Percentiles rank a stretch among this genome's conserved stretches.
Evolutionary conservation across 805 yeast genomes (phyloP).

Genomic region (Candida koratica): DNA sequence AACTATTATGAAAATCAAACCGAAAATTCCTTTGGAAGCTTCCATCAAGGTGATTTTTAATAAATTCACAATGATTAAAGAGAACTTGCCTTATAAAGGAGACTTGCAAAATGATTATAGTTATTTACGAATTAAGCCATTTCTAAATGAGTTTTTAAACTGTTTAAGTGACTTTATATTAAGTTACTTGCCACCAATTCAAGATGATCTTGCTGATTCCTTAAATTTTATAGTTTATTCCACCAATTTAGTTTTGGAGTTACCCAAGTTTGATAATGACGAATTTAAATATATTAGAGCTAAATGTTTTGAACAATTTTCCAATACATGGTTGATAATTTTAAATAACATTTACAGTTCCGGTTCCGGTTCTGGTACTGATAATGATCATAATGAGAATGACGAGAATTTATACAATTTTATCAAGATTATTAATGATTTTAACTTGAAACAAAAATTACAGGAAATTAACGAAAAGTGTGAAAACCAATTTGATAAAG

Average conservation of each 20-base stretch:
- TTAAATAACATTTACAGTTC: slow-evolving; percentile 26
- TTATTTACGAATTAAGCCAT: slow-evolving; percentile 65
- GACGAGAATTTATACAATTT: slow-evolving; percentile 16
- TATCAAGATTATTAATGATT: slow-evolving; percentile 30
- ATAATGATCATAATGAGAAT: slow-evolving; percentile 7
- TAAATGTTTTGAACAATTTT: slow-evolving; percentile 59
- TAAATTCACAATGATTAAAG: slow-evolving; percentile 43
- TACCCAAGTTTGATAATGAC: slow-evolving; percentile 62
- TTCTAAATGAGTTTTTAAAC: slow-evolving; percentile 62
- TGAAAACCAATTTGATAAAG: slow-evolving; percentile 38
- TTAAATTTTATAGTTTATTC: slow-evolving; percentile 62
- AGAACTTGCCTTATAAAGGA: slow-evolving; percentile 69
- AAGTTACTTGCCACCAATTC: slow-evolving; percentile 69
- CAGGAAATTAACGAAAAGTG: slow-evolving; percentile 43
- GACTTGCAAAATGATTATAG: slow-evolving; percentile 72
- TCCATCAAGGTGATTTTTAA: slow-evolving; percentile 47
- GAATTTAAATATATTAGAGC: slow-evolving; percentile 50
- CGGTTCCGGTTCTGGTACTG: background rate
- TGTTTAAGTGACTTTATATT: slow-evolving; percentile 72
- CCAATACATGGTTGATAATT: slow-evolving; percentile 53
- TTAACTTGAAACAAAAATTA: slow-evolving; percentile 40
- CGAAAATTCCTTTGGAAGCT: slow-evolving; percentile 52
- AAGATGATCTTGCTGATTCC: slow-evolving; percentile 48
- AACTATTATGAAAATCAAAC: slow-evolving; percentile 50
- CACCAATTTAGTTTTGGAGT: slow-evolving; percentile 52